phyloP scores from a whole-genome alignment of 139 green algal species.

The Monoraphidium neglectum region DNA sequence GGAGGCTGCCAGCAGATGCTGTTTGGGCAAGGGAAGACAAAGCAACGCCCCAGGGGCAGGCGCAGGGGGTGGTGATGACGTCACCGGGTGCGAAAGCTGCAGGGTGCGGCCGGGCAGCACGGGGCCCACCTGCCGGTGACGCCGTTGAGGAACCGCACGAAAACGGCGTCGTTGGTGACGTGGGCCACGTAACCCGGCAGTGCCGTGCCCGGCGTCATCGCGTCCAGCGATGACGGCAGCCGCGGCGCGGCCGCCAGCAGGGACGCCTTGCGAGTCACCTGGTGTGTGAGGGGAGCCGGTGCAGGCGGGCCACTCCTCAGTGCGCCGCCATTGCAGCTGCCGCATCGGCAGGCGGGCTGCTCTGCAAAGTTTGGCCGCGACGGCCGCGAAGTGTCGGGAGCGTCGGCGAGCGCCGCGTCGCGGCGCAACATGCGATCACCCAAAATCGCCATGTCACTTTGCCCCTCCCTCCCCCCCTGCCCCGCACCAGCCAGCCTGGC shows the following conservation, averaged over 20 bases:
- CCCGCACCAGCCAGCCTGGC: too few species aligned
- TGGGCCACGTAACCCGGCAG: slow-evolving; percentile 82
- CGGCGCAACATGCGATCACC: too few species aligned
- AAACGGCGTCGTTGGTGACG: slow-evolving; percentile 66
- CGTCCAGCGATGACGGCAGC: slow-evolving; percentile 44
- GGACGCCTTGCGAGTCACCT: slow-evolving; percentile 68
- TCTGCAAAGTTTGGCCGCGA: background rate
- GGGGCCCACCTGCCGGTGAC: slow-evolving; percentile 65
- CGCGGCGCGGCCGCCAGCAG: slow-evolving; percentile 52
- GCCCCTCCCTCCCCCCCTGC: too few species aligned
- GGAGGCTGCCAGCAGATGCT: too few species aligned
- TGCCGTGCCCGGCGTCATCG: slow-evolving; percentile 49
- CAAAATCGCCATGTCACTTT: too few species aligned
- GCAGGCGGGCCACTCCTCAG: background rate
- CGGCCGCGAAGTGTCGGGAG: too few species aligned
- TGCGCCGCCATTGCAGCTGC: background rate
- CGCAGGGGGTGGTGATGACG: too few species aligned
- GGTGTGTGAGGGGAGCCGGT: background rate
- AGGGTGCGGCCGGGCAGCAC: background rate
- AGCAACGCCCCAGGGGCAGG: background rate
- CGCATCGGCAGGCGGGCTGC: background rate
- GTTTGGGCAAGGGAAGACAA: too few species aligned
- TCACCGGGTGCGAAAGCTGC: too few species aligned
- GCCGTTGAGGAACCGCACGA: slow-evolving; percentile 85
- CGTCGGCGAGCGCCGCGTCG: background rate